phyloP scores from a whole-genome alignment of 2,329 filamentous ascomycete species.

The Colletotrichum sp. region DNA sequence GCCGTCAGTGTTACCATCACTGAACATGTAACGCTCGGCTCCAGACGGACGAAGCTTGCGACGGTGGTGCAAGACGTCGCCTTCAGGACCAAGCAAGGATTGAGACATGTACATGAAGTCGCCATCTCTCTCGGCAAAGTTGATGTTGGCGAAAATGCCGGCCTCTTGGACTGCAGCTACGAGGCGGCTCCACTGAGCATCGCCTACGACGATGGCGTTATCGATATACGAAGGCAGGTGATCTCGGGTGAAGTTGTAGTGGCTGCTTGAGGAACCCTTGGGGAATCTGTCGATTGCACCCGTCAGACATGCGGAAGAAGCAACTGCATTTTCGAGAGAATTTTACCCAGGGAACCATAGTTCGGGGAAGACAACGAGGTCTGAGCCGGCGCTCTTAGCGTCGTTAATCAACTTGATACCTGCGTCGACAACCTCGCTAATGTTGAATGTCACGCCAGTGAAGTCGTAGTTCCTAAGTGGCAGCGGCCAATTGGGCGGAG shows the following conservation, averaged over 20 bases:
- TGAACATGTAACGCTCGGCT: slow-evolving; percentile 55
- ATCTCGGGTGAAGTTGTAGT: background rate
- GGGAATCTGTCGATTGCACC: background rate
- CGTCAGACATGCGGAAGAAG: background rate
- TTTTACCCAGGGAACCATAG: slow-evolving; percentile 1
- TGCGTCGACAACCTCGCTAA: background rate
- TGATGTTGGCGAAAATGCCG: background rate
- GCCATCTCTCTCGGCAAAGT: slow-evolving; percentile 42
- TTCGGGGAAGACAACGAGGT: background rate
- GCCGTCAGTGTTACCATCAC: slow-evolving; percentile 44
- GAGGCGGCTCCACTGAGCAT: background rate
- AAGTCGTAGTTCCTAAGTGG: background rate
- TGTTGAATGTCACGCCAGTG: background rate
- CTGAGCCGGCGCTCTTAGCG: background rate
- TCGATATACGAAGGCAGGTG: background rate
- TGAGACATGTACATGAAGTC: slow-evolving; percentile 51
- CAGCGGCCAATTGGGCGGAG: slow-evolving; percentile 7
- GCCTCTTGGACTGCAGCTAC: background rate
- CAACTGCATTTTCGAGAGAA: background rate
- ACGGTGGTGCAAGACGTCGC: slow-evolving; percentile 42
- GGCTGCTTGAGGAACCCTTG: background rate
- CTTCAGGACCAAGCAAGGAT: slow-evolving; percentile 44
- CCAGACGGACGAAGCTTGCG: slow-evolving; percentile 59
- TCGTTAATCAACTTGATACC: background rate
- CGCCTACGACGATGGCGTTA: background rate